phyloP scores from a whole-genome alignment of 345 rosid species.

The Xanthoceras sorbifolium region DNA sequence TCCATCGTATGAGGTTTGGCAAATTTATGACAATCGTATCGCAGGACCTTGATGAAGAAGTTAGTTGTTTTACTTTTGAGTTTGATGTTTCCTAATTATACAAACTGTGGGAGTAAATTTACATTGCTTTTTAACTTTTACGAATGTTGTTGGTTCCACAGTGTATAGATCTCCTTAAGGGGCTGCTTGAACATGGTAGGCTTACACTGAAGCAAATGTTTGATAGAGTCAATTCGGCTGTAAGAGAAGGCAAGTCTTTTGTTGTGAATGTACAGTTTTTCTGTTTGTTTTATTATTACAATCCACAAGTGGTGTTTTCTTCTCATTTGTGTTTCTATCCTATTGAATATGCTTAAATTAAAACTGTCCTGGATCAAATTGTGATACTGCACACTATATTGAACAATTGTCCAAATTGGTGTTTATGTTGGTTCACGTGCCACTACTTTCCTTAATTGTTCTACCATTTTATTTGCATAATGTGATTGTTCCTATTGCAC shows the following conservation, averaged over 20 bases:
- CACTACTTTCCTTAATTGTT: neutral
- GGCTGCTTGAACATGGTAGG: conserved; percentile 81
- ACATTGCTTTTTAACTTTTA: neutral
- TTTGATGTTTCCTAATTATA: conserved; percentile 2
- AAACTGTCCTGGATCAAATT: neutral
- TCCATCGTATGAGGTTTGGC: conserved; percentile 70
- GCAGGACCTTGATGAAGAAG: conserved; percentile 59
- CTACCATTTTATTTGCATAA: neutral
- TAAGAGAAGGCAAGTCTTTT: conserved; percentile 46
- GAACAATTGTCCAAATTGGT: neutral
- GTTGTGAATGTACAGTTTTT: neutral
- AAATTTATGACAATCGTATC: conserved; percentile 57
- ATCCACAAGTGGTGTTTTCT: neutral
- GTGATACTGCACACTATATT: neutral
- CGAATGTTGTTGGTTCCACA: conserved; percentile 32
- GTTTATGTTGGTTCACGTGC: neutral
- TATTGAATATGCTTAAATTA: neutral
- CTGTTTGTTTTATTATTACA: neutral
- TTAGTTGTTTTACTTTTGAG: conserved; percentile 27
- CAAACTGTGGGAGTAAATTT: neutral
- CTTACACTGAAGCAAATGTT: conserved; percentile 71
- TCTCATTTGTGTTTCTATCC: neutral
- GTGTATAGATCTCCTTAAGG: conserved; percentile 69
- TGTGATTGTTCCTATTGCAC: neutral
- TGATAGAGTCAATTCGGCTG: conserved; percentile 50